Evolutionary conservation across 2,329 filamentous ascomycete genomes (phyloP).

Genomic region (Hymenoscyphus fraxineus): DNA sequence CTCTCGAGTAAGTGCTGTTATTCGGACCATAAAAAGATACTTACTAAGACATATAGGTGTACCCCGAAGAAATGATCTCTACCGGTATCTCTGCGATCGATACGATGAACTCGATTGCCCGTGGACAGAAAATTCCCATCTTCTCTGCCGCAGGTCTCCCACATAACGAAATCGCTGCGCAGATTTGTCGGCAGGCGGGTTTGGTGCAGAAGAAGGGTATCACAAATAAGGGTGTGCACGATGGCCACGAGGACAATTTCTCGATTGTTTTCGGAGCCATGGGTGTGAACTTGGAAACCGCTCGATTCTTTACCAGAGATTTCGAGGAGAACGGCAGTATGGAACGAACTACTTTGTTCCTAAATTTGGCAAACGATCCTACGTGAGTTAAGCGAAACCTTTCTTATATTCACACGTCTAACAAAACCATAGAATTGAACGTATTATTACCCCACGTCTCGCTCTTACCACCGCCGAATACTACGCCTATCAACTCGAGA

Average conservation of each 20-base stretch:
- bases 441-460: conserved; percentile 98
- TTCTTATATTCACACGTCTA: not conserved
- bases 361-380: conserved; percentile 98
- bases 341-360: conserved; percentile 94
- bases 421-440: conserved; percentile 70
- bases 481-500: conserved; percentile 99
- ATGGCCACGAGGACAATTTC: conserved; percentile 98
- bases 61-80: conserved; percentile 99
- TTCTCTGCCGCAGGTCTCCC: conserved; percentile 98
- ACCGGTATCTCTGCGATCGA: conserved; percentile 99
- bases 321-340: conserved; percentile 99
- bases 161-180: conserved; percentile 98
- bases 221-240: conserved; percentile 91
- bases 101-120: conserved; percentile 96
- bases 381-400: conserved; percentile 59
- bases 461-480: conserved; percentile 98
- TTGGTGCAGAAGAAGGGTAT: conserved; percentile 73
- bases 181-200: conserved; percentile 96
- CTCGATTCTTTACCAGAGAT: conserved; percentile 95
- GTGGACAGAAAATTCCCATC: conserved; percentile 99
- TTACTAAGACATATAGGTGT: conserved; percentile 58
- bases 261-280: conserved; percentile 99
- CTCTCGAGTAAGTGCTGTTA: conserved; percentile 67
- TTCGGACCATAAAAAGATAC: not conserved
- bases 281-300: conserved; percentile 99